A percentile compares a stretch with the other conserved stretches of the same genome.
Evolutionary conservation across 371 early-diverging fungal species (phyloP).

Genomic region (Coemansia sp.): DNA sequence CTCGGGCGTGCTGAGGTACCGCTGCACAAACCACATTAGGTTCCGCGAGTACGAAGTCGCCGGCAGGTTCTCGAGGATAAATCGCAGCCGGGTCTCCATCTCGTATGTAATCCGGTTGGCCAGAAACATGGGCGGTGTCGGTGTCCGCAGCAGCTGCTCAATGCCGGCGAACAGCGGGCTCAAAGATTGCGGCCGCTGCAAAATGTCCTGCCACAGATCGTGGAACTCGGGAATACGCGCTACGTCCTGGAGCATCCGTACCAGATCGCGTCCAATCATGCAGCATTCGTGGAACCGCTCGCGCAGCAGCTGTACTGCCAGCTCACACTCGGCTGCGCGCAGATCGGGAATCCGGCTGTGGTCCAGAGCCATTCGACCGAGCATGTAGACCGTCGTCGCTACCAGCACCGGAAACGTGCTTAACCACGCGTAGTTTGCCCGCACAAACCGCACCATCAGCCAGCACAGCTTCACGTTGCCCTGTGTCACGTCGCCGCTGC

Average conservation of each 20-base stretch:
- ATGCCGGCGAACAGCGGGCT: constrained; percentile 56
- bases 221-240: constrained; percentile 59
- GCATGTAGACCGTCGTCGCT: constrained; percentile 60
- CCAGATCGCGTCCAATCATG: constrained; percentile 67
- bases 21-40: too few relatives aligned
- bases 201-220: constrained; percentile 62
- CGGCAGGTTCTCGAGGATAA: too few relatives aligned
- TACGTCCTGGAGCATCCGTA: constrained; percentile 68
- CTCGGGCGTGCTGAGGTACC: too few relatives aligned
- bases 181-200: constrained; percentile 58
- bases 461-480: constrained; percentile 58
- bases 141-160: too few relatives aligned
- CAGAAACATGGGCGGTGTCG: too few relatives aligned
- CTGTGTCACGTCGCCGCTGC: constrained; percentile 61
- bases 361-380: constrained; percentile 61
- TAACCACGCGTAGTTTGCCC: constrained; percentile 47
- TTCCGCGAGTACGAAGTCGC: too few relatives aligned
- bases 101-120: too few relatives aligned
- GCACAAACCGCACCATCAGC: constrained; percentile 56
- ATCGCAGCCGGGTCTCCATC: too few relatives aligned
- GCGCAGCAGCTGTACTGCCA: constrained; percentile 56
- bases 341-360: constrained; percentile 51
- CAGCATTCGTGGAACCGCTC: constrained; percentile 65
- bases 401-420: constrained; percentile 53
- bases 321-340: constrained; percentile 58